These are phyloP conservation scores for Ophiostoma australiae DNA, from an alignment of 2,329 filamentous ascomycete species.

Conservation along the genomic window DNA sequence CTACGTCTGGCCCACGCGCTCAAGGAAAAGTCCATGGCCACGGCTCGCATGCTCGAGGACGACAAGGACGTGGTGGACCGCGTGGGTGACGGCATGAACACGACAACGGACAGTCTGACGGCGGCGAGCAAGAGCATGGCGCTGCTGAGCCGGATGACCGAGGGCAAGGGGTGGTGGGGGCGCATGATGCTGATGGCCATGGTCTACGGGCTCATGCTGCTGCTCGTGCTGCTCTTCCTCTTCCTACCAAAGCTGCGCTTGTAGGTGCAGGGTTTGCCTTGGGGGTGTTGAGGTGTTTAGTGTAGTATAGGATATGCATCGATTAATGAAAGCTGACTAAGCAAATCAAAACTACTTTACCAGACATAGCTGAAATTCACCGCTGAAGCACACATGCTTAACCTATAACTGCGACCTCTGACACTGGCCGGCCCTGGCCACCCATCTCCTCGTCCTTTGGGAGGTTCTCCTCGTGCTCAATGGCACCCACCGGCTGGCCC, in stretches of 20 bases:
- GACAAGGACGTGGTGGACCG: constrained; percentile 67
- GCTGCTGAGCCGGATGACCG: constrained; percentile 69
- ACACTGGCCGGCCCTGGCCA: background rate
- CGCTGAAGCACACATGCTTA: background rate
- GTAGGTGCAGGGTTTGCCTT: background rate
- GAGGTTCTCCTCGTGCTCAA: constrained; percentile 24
- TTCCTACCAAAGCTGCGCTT: constrained; percentile 74
- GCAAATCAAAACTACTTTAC: background rate
- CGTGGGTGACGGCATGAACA: constrained; percentile 70
- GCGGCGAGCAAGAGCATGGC: constrained; percentile 74
- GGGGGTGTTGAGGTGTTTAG: background rate
- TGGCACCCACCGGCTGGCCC: constrained; percentile 33
- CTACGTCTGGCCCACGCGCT: constrained; percentile 72
- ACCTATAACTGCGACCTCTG: background rate
- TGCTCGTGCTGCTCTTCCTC: constrained; percentile 74
- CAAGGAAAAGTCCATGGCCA: constrained; percentile 68
- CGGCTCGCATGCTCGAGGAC: constrained; percentile 64
- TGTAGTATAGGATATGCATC: background rate
- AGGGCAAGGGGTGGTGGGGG: constrained; percentile 84
- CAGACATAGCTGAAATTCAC: background rate
- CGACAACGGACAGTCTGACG: constrained; percentile 70
- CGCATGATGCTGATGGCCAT: constrained; percentile 77
- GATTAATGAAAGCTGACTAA: background rate
- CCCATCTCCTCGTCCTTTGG: constrained; percentile 10
- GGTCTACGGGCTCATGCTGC: constrained; percentile 77